Base-by-base conservation (phyloP, 2,329 filamentous ascomycete genomes). In the Pseudomassariella vexata region DNA sequence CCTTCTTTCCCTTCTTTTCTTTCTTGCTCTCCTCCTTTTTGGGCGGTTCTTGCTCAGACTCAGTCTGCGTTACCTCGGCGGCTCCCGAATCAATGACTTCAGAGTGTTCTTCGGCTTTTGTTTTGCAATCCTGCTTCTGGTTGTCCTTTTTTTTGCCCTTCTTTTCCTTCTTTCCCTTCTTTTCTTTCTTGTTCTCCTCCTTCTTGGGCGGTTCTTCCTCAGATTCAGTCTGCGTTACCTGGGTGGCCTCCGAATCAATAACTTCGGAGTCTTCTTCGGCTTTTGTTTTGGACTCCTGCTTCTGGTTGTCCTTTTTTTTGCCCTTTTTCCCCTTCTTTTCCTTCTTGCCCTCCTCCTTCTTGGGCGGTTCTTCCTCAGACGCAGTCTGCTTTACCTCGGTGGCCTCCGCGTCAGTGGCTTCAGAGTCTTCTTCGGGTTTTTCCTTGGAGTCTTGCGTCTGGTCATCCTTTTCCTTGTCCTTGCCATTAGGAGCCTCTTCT, bases 111-210 rank as follows among this genome's bases (percentile, higher is more conserved):
- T n/a, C n/a, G n/a, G n/a, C n/a, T n/a, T n/a, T 34, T 20, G 33
- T 37, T 8, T 31, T 32, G 6, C 38, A 34, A 28, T 34, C 27
- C 24, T 19, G 26, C 53, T 86, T 90, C 59, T 86, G 86, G 59
- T 95, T 89, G 55, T 94, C 94, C 34, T 89, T 77, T 38, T 92
- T 86, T 53, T 94, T 94, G 21, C 28, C 19, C 17, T 32, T 12
- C 7, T 14, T 26, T 9, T 9, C 14, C 14, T 37, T n/a, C 20
- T 44, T 37, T 24, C 37, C 38, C 19, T 34, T 36, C 17, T 36
- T 35, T 9, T 32, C 24, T 16, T 35, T 31, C 29, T 37, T 25
- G 15, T 35, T 30, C 5, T 27, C 20, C 24, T 40, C 32, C 24
- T 26, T n/a, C 12, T 36, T 37, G 18, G 14, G 18, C 14, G n/a